phyloP scores from a whole-genome alignment of 2,329 filamentous ascomycete genomes.

The Xylaria sp. region DNA sequence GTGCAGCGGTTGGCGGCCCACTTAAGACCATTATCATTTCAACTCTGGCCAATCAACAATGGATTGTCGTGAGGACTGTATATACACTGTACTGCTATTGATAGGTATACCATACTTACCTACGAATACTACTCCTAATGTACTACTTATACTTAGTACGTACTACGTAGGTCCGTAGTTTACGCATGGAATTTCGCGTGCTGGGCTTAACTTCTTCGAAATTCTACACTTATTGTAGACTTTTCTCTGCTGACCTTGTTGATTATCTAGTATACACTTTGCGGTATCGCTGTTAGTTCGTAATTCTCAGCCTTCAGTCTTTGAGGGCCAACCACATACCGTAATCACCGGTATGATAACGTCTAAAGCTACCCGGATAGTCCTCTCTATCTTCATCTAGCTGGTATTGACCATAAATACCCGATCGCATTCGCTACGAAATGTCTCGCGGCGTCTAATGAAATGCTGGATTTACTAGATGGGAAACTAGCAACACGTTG shows the following conservation, averaged over 20 bases:
- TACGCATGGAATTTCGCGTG: not conserved
- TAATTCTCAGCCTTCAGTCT: not conserved
- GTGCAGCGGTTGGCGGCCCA: not conserved
- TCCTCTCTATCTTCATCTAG: not conserved
- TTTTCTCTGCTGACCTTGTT: not conserved
- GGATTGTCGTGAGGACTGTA: not conserved
- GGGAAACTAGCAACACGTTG: slow-evolving; percentile 26
- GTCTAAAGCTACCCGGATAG: not conserved
- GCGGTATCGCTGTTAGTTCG: not conserved
- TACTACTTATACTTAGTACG: too few species aligned
- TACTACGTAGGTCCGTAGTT: not conserved
- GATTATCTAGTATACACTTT: not conserved
- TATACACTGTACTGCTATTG: not conserved
- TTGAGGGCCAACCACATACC: not conserved
- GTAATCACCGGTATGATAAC: not conserved
- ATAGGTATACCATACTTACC: too few species aligned
- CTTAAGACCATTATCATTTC: not conserved
- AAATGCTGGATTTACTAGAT: slow-evolving; percentile 24
- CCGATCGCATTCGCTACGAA: slow-evolving; percentile 24
- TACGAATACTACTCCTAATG: too few species aligned
- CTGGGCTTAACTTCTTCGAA: not conserved
- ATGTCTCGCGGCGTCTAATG: slow-evolving; percentile 25
- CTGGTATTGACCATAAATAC: not conserved
- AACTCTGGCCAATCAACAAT: not conserved
- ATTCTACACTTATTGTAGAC: not conserved